Percentiles rank a stretch among this genome's conserved stretches.
These are phyloP conservation scores for Heterococcus sp. DNA, from an alignment of 108 stramenopile genomes.

Conservation along the genomic window DNA sequence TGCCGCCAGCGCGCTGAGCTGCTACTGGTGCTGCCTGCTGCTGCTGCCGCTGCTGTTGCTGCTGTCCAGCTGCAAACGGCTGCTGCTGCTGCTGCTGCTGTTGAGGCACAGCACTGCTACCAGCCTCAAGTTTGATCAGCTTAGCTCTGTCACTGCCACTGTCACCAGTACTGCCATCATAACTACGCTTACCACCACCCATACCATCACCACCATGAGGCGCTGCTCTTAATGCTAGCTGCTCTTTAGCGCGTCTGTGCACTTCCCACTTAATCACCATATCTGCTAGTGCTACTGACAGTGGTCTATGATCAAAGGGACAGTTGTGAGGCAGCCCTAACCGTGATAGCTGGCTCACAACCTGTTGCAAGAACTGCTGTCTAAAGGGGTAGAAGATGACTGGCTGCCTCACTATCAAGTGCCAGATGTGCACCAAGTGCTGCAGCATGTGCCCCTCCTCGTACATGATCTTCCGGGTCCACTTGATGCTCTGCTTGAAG, in stretches of 20 bases:
- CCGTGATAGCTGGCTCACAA: slow-evolving; percentile 74
- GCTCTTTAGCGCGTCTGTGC: slow-evolving; percentile 39
- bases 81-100: slow-evolving; percentile 1
- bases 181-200: neutral
- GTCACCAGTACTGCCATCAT: neutral
- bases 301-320: slow-evolving; percentile 64
- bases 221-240: no score
- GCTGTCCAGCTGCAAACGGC: neutral
- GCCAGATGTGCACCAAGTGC: slow-evolving; percentile 86
- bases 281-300: slow-evolving; percentile 73
- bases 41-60: neutral
- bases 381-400: slow-evolving; percentile 65
- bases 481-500: slow-evolving; percentile 71
- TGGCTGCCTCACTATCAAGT: slow-evolving; percentile 70
- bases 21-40: neutral
- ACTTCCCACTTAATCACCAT: slow-evolving; percentile 76
- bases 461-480: slow-evolving; percentile 76
- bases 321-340: slow-evolving; percentile 69
- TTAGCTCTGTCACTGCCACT: neutral
- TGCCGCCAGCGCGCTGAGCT: neutral
- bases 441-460: slow-evolving; percentile 84
- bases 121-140: neutral
- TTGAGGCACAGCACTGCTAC: neutral
- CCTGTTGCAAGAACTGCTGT: slow-evolving; percentile 67
- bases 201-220: slow-evolving; percentile 2